Conservation (phyloP, 1,284 basidiomycete genomes). For the Ganoderma leucocontextum region DNA sequence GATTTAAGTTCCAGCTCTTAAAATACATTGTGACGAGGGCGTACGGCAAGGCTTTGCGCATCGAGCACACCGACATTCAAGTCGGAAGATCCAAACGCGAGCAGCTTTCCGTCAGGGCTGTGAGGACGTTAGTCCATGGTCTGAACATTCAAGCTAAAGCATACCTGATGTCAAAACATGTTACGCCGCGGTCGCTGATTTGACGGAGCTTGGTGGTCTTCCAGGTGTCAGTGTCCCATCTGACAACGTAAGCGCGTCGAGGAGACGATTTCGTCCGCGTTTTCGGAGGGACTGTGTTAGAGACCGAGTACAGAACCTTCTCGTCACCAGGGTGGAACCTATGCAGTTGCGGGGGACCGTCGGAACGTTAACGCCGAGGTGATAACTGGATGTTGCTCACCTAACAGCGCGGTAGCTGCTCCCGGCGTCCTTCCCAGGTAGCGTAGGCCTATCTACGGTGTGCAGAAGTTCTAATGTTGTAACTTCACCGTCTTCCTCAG, state of each 20-base stretch:
- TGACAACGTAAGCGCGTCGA: slow-evolving; percentile 67
- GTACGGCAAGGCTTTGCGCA: slow-evolving; percentile 79
- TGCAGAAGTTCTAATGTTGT: slow-evolving; percentile 54
- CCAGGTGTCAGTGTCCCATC: slow-evolving; percentile 72
- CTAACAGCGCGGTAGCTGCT: slow-evolving; percentile 81
- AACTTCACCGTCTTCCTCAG: slow-evolving; percentile 47
- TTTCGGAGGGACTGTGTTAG: slow-evolving; percentile 75
- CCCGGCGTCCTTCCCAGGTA: slow-evolving; percentile 54
- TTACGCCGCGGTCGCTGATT: slow-evolving; percentile 81
- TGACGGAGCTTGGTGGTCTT: slow-evolving; percentile 62
- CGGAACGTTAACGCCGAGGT: slow-evolving; percentile 2
- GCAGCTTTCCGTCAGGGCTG: slow-evolving; percentile 81
- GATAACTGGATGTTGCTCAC: slow-evolving; percentile 46
- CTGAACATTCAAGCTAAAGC: background rate
- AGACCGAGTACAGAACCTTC: slow-evolving; percentile 72
- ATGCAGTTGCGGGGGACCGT: background rate
- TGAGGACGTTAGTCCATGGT: background rate
- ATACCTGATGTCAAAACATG: slow-evolving; percentile 88
- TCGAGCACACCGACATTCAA: slow-evolving; percentile 88
- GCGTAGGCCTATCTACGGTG: slow-evolving; percentile 62
- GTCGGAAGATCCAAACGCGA: slow-evolving; percentile 92
- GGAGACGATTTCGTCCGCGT: slow-evolving; percentile 60
- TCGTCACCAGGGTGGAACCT: slow-evolving; percentile 69
- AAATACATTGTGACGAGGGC: slow-evolving; percentile 39
- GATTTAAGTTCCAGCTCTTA: background rate